Base-by-base conservation (phyloP, 169 alveolate genomes). In the Toxoplasma gondii region DNA sequence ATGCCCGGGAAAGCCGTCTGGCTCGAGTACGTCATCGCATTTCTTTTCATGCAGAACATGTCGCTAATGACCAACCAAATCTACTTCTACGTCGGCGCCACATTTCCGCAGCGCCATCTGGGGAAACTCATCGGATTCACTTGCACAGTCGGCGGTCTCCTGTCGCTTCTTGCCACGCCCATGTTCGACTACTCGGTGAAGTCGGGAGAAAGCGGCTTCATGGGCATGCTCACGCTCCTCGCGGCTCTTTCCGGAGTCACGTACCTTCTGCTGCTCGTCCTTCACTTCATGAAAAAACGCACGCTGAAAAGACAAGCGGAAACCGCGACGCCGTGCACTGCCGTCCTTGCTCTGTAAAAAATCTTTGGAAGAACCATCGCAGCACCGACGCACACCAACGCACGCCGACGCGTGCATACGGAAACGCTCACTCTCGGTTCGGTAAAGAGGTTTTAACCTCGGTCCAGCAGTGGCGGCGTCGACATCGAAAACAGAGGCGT, bases 51-150 rank as follows among this genome's bases (percentile, higher is more conserved):
- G 44, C 36, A 36, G 27, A 53, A 80, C 70, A 70, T 87, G 34
- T 78, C 94, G 17, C 53, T 92, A 4, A 82, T 92, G 94, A 43
- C 94, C 31, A 44, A 44, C 34, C 91, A 82, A 80, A 36, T 92
- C 41, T 82, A 82, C 83, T 41, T 92, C 31, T 92, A 53, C 67
- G 64, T 92, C 49, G 67, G 70, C 24, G 43, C 19, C n/a, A 58
- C 67, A 27, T 54, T 84, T 24, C 92, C 94, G 0, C 86, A 54
- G 38, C 39, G 88, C 31, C 94, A 92, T 74, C 36, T 81, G 36
- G 94, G 91, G 39, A 92, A 92, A n/a, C 38, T 92, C 17, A 27
- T 92, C 7, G 94, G 94, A 22, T n/a, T 92, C 44, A 31, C 91
- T 31, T 80, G 87, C 70, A 41, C 94, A 0, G 86, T 64, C 19